These are phyloP conservation scores for Apophysomyces sp. DNA, from an alignment of 371 early-diverging fungal species.

Conservation along the genomic window DNA sequence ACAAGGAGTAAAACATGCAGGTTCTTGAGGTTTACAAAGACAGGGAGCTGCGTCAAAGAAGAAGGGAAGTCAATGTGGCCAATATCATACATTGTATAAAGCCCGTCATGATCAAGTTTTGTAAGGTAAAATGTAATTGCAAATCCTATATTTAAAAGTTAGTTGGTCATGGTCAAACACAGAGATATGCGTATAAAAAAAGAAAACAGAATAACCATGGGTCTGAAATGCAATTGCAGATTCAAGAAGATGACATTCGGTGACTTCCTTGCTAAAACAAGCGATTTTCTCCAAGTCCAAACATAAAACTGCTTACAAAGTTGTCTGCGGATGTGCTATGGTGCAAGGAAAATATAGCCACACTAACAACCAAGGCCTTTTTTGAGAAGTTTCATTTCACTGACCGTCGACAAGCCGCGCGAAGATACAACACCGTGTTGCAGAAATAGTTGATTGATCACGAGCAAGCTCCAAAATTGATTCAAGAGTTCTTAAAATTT, in stretches of 20 bases:
- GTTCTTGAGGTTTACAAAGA: neutral
- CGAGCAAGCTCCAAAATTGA: too few relatives aligned
- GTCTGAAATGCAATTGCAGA: slow-evolving; percentile 20
- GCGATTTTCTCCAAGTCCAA: slow-evolving; percentile 20
- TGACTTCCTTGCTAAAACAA: slow-evolving; percentile 24
- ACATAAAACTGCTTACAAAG: slow-evolving; percentile 23
- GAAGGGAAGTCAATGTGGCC: neutral
- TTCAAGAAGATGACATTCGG: slow-evolving; percentile 18
- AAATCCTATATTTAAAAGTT: neutral
- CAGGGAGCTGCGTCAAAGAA: neutral
- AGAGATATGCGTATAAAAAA: too few relatives aligned
- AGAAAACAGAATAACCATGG: slow-evolving; percentile 4
- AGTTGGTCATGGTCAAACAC: neutral
- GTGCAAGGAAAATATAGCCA: too few relatives aligned
- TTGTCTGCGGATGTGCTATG: too few relatives aligned
- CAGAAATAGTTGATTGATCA: too few relatives aligned
- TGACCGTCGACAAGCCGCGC: too few relatives aligned
- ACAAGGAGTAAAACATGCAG: neutral
- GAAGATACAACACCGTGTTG: too few relatives aligned
- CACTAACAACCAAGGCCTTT: too few relatives aligned
- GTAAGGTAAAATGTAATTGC: neutral
- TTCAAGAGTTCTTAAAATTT: too few relatives aligned
- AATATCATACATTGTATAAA: neutral
- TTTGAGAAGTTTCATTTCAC: too few relatives aligned
- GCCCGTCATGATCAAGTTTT: neutral